Base-by-base conservation (phyloP, 2,329 filamentous ascomycete genomes). In the Pseudonectria buxi region DNA sequence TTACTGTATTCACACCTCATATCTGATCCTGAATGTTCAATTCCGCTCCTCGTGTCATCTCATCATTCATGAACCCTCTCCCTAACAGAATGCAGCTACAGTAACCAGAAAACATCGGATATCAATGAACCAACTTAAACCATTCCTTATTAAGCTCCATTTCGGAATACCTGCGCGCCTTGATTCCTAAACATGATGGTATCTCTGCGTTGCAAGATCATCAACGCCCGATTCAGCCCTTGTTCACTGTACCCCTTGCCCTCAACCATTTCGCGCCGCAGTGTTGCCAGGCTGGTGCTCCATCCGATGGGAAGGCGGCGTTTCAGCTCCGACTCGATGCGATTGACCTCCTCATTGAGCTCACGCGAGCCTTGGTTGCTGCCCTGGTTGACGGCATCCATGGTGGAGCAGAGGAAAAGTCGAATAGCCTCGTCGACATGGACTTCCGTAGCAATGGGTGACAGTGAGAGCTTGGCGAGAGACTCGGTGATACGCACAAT, bases 391-490 rank as follows among this genome's bases (percentile, higher is more conserved):
- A 96, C 88, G 7, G 92, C 92, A 55, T 98, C 90, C 92, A 98
- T 96, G 38, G 92, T 98, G 4, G 83, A 89, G 46, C 89, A 92
- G 22, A 98, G 69, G 80, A 98, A 98, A 12, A 98, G 75, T 0
- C 92, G 83, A 53, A 98, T 98, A 3, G 92, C 92, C 66, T 98
- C 92, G 55, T 98, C 90, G 34, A 98, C 92, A 55, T 98, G 92
- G 30, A 78, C 72, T 61, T 95, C 90, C 0, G 84, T 89, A 3
- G 90, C 92, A 28, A 95, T 73, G 4, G 89, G 82, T 0, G 84
- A 86, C 7, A 98, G 75, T 0, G 83, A 81, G 28, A 98, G 71
- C 61, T 98, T 98, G 37, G 92, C 92, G 3, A 98, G 76, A 0
- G 92, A 88, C 60, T 98, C 92, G 3, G 89, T 94, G 55, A 98